Conservation (phyloP, 768 basidiomycete species). For the Trametes cingulata region DNA sequence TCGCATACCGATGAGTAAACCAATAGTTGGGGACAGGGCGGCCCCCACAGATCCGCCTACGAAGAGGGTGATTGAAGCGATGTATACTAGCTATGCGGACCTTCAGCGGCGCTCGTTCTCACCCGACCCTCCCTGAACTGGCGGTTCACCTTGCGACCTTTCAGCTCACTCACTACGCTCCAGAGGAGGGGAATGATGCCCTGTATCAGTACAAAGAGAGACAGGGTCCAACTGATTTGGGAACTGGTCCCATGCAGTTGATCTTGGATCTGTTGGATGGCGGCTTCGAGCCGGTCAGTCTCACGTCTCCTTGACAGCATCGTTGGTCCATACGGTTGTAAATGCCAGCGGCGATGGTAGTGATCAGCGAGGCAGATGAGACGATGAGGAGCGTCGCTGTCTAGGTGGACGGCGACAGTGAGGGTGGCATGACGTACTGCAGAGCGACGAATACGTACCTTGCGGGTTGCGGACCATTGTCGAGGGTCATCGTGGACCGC, state of each 20-base stretch:
- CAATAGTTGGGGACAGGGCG: constrained; percentile 53
- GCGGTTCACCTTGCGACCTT: constrained; percentile 61
- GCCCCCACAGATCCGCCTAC: constrained; percentile 55
- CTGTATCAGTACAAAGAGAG: constrained; percentile 70
- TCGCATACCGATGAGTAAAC: constrained; percentile 64
- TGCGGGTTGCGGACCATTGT: constrained; percentile 24
- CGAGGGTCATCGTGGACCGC: constrained; percentile 27
- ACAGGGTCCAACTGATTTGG: constrained; percentile 67
- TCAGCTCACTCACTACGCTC: constrained; percentile 70
- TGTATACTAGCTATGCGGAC: constrained; percentile 48
- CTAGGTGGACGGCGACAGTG: not conserved
- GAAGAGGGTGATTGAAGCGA: constrained; percentile 51
- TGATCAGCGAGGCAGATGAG: constrained; percentile 55
- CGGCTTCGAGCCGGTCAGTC: constrained; percentile 42
- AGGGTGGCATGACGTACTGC: not conserved
- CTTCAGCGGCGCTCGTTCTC: too few species aligned
- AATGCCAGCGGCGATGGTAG: constrained; percentile 53
- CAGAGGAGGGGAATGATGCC: constrained; percentile 66
- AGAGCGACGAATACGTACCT: constrained; percentile 12
- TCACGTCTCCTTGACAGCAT: not conserved
- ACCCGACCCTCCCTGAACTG: too few species aligned
- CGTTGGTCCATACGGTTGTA: too few species aligned
- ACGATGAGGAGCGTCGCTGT: constrained; percentile 46
- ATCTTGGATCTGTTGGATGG: constrained; percentile 56
- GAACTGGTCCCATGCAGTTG: constrained; percentile 58